These are phyloP conservation scores for Aristolochia contorta DNA, from an alignment of 164 flowering plant genomes.

Conservation along the genomic window DNA sequence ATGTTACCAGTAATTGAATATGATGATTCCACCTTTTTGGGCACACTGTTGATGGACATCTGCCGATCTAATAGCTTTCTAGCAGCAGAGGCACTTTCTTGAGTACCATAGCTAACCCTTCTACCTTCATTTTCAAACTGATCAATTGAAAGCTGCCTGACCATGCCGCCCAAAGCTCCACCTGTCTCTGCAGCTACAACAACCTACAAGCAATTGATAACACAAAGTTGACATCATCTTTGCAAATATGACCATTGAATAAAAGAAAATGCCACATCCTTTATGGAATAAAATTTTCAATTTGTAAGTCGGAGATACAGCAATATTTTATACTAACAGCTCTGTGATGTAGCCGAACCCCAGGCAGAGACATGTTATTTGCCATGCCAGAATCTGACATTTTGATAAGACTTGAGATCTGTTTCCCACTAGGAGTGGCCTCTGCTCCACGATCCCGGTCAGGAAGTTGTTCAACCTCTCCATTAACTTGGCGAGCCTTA, in stretches of 20 bases:
- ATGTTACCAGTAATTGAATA: neutral
- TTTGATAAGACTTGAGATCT: constrained; percentile 49
- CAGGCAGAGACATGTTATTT: constrained; percentile 49
- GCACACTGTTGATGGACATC: constrained; percentile 93
- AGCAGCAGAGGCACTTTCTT: constrained; percentile 95
- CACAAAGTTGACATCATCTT: neutral
- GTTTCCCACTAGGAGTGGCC: constrained; percentile 91
- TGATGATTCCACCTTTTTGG: constrained; percentile 67
- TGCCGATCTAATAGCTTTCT: constrained; percentile 91
- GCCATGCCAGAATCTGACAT: constrained; percentile 52
- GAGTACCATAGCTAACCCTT: constrained; percentile 96
- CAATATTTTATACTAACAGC: constrained; percentile 51
- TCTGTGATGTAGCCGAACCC: constrained; percentile 88
- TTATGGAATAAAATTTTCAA: constrained; percentile 1
- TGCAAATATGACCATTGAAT: neutral
- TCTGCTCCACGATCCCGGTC: constrained; percentile 91
- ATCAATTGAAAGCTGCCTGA: constrained; percentile 35
- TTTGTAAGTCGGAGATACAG: neutral
- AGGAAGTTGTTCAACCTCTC: constrained; percentile 71
- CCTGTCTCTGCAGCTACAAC: constrained; percentile 96
- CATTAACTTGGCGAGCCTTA: constrained; percentile 89
- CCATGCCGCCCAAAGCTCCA: constrained; percentile 40
- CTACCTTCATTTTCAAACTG: constrained; percentile 84
- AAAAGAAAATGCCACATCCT: neutral
- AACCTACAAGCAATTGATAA: constrained; percentile 34